These are phyloP conservation scores for Eragrostis tef DNA, from an alignment of 202 grass and related monocot species.

Conservation along the genomic window DNA sequence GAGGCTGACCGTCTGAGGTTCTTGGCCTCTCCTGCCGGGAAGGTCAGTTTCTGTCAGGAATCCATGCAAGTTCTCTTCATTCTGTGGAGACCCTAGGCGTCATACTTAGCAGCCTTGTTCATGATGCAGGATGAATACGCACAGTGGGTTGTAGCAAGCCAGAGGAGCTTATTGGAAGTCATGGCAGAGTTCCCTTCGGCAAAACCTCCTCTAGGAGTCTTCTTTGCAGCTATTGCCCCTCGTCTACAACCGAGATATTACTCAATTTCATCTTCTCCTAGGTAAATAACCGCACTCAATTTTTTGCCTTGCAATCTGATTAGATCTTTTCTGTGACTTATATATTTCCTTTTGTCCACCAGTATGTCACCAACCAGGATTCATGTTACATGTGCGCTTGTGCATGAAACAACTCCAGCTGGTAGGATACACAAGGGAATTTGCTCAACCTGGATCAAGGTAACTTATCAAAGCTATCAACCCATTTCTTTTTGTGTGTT, in stretches of 20 bases:
- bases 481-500: background rate
- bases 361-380: constrained; percentile 79
- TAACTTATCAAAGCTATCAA: constrained; percentile 40
- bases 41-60: constrained; percentile 56
- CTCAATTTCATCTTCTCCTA: constrained; percentile 92
- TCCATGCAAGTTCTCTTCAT: constrained; percentile 9
- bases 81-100: constrained; percentile 28
- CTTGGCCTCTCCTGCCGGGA: constrained; percentile 86
- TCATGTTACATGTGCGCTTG: constrained; percentile 87
- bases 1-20: constrained; percentile 80
- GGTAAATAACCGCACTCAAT: constrained; percentile 42
- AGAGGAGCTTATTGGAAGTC: constrained; percentile 90
- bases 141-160: constrained; percentile 91
- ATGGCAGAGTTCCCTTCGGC: constrained; percentile 90
- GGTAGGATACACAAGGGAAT: constrained; percentile 92
- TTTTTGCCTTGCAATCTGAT: constrained; percentile 25
- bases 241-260: constrained; percentile 96
- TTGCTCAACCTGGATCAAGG: constrained; percentile 99
- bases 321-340: constrained; percentile 32
- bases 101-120: constrained; percentile 33
- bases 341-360: constrained; percentile 44
- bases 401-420: constrained; percentile 69
- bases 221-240: constrained; percentile 89
- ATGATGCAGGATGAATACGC: constrained; percentile 85
- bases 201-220: constrained; percentile 89